Evolutionary conservation across 148 eudicot genomes (phyloP), one percentile per base, ranked within the genome.

Genomic region (Rhododendron ferrugineum): DNA sequence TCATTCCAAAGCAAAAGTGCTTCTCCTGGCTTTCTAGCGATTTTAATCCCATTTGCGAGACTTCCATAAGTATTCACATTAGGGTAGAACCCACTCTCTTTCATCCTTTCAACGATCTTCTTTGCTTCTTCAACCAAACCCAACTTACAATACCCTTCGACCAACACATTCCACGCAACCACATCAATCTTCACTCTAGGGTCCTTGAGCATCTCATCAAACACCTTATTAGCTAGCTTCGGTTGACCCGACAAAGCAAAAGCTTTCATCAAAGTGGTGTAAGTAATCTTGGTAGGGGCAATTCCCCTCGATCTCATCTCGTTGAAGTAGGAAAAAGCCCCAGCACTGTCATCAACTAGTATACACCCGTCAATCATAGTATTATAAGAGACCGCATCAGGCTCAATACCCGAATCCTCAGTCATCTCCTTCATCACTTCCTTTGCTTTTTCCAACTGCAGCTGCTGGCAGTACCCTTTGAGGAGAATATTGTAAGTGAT

Each of bases 231-330:
- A 49, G 96, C 99, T 37, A 95, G 84, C 83, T 93, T 95, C 1
- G 99, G 98, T 88, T 97, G 99, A 34, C 98, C 98, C 0, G 96
- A 94, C 66, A 90, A 79, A 30, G 99, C 96, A 82, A 97, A 97
- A 54, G 98, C 98, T 87, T 97, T 97, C 99, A 97, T 97, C 91
- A 97, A 88, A 74, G 98, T 97, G 40, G 99, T 97, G 91, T 97
- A 97, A 84, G 98, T 97, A 8, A 97, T 88, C 91, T 97, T 97
- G 11, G 94, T 93, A 3, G 99, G 99, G 78, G 98, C 93, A 58
- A 97, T 95, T 23, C 98, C 98, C 85, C 87, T 90, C 1, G 91
- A 89, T 81, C 98, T 89, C 99, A 97, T 97, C 91, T 95, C 98
- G 78, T 97, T 95, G 84, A 97, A 97, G 86, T 92, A 95, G 22